Conservation (phyloP, 164 flowering plant species). For the Vitis amurensis region DNA sequence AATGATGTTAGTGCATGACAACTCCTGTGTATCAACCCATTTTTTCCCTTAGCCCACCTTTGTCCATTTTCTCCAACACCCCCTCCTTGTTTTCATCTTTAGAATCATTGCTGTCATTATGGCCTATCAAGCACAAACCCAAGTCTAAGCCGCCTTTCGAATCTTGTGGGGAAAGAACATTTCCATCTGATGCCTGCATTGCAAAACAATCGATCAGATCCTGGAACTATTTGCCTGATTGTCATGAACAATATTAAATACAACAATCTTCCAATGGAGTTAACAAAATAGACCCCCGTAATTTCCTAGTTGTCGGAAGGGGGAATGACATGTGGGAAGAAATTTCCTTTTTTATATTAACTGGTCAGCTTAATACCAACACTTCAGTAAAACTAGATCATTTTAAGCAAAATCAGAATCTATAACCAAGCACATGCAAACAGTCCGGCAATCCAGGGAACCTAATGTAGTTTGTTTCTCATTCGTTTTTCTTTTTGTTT, state of each 20-base stretch:
- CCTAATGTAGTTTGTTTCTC: no score
- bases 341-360: no score
- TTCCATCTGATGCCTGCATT: slow-evolving; percentile 33
- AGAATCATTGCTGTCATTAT: slow-evolving; percentile 31
- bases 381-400: no score
- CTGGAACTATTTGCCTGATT: not conserved
- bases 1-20: not conserved
- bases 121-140: slow-evolving; percentile 50
- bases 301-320: no score
- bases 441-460: no score
- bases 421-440: no score
- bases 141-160: slow-evolving; percentile 51
- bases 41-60: slow-evolving; percentile 11
- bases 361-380: no score
- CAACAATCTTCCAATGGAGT: not conserved
- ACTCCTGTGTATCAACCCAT: slow-evolving; percentile 3
- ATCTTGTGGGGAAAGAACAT: slow-evolving; percentile 32
- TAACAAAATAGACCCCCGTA: no score
- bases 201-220: not conserved
- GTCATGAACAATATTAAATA: slow-evolving; percentile 18
- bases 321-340: no score
- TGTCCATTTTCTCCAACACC: slow-evolving; percentile 6
- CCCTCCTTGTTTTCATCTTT: slow-evolving; percentile 18
- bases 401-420: no score
- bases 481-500: no score